Evolutionary conservation across 2,329 filamentous ascomycete species (phyloP), one percentile per base, ranked within the genome.

Genomic region (Aspergillus flavus): DNA sequence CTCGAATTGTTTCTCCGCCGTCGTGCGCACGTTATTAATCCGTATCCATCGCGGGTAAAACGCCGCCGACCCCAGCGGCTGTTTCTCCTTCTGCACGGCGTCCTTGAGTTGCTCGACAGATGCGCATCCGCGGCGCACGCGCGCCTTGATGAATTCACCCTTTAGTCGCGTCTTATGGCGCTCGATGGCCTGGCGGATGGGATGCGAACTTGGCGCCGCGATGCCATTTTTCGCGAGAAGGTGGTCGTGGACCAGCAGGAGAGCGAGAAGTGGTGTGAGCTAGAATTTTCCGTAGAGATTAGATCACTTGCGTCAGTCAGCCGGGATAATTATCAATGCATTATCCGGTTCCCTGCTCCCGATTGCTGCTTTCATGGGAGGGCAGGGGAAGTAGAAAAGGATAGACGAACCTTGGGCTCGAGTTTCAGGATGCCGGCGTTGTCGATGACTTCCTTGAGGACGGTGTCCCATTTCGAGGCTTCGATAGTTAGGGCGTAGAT

Each of bases 401-500:
- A 4, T 59, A 41, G 16, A 68, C 80, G 68, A 76, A 95, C 94
- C 87, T 96, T 97, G 67, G 87, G 89, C 81, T 99, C 95, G 11
- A 89, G 80, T n/a, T 85, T 85, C 41, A 98, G 80, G 41, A 98
- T 80, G 4, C 88, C 90, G 1, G 93, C 86, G 68, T 85, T 87
- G 70, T 97, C 93, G 73, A 99, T 87, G n/a, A 97, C 90, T 73
- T 97, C 93, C 72, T 93, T 93, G 55, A 99, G 80, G 3, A 97
- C 84, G 4, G 83, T 76, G 71, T 94, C 95, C 92, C 94, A 97
- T 87, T 97, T 98, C 69, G 91, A 89, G 1, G 92, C 89, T 78
- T 98, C 94, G 26, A 90, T 86, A 26, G 93, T 90, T 41, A 99
- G 83, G 10, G 95, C 95, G 75, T 95, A 98, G 9, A 98, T 83